Evolutionary conservation across 495 filamentous ascomycete species (phyloP).

Genomic region (Thermothielavioides terrestris): DNA sequence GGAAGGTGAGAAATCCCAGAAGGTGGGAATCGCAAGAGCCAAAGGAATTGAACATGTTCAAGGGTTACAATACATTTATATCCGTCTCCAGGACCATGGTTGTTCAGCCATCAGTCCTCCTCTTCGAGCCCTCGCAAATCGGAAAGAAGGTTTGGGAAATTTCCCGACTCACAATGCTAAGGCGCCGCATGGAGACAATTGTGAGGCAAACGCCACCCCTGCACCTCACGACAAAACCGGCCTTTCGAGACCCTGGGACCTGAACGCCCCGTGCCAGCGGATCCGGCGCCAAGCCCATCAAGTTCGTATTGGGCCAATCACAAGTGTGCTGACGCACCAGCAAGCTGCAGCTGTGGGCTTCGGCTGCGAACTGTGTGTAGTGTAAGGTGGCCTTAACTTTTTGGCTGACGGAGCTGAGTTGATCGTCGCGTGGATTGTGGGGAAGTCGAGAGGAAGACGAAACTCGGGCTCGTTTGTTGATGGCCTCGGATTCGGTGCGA

Average conservation of each 20-base stretch:
- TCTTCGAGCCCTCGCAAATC: neutral
- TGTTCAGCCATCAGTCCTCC: no score
- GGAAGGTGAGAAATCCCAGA: no score
- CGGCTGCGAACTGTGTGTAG: no score
- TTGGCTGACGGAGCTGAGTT: conserved; percentile 9
- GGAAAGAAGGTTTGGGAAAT: neutral
- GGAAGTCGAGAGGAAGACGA: neutral
- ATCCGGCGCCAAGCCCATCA: neutral
- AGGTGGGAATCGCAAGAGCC: no score
- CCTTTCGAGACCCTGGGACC: neutral
- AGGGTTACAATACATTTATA: no score
- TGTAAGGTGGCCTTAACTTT: conserved; percentile 26
- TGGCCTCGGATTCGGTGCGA: neutral
- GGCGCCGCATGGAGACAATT: neutral
- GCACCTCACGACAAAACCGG: neutral
- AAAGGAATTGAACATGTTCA: no score
- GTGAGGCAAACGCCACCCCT: neutral
- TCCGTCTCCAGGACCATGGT: no score
- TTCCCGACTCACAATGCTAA: neutral
- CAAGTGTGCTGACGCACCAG: neutral
- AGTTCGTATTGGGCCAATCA: conserved; percentile 2
- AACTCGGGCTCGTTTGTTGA: no score
- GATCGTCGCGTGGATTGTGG: neutral
- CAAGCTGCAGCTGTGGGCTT: conserved; percentile 10
- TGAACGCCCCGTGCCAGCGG: neutral